phyloP scores from a whole-genome alignment of 164 flowering plant genomes.

The Nelumbo lutea region DNA sequence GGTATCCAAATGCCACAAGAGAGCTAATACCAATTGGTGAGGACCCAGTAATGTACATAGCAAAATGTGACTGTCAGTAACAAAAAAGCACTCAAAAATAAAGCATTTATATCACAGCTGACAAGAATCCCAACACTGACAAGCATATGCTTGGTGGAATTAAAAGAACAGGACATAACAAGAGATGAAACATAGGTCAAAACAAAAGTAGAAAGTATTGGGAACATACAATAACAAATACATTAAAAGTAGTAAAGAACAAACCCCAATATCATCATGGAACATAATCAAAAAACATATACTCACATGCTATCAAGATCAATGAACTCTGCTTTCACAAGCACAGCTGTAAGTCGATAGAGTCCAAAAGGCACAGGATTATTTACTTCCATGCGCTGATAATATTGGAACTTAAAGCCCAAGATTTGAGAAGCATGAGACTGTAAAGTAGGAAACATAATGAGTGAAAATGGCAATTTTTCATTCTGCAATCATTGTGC shows the following conservation, averaged over 20 bases:
- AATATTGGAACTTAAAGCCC: constrained; percentile 95
- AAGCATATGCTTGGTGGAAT: no score
- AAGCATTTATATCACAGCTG: not conserved
- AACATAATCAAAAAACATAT: not conserved
- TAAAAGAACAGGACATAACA: no score
- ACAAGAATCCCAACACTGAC: no score
- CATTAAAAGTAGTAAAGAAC: not conserved
- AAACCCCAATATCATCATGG: not conserved
- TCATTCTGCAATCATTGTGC: not conserved
- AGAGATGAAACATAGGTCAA: no score
- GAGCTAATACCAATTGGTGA: constrained; percentile 9
- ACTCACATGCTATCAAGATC: constrained; percentile 98
- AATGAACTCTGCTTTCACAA: constrained; percentile 81
- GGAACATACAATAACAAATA: no score
- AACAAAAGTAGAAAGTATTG: no score
- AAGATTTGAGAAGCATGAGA: constrained; percentile 98
- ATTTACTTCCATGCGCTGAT: constrained; percentile 84
- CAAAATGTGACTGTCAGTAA: constrained; percentile 11
- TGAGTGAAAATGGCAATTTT: not conserved
- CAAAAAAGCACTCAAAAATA: not conserved
- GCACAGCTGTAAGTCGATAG: constrained; percentile 74
- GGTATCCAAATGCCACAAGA: constrained; percentile 8
- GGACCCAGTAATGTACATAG: constrained; percentile 9
- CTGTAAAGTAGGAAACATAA: constrained; percentile 37
- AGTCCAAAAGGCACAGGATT: constrained; percentile 73